phyloP scores from a whole-genome alignment of 768 basidiomycete genomes.

The Artomyces pyxidatus region DNA sequence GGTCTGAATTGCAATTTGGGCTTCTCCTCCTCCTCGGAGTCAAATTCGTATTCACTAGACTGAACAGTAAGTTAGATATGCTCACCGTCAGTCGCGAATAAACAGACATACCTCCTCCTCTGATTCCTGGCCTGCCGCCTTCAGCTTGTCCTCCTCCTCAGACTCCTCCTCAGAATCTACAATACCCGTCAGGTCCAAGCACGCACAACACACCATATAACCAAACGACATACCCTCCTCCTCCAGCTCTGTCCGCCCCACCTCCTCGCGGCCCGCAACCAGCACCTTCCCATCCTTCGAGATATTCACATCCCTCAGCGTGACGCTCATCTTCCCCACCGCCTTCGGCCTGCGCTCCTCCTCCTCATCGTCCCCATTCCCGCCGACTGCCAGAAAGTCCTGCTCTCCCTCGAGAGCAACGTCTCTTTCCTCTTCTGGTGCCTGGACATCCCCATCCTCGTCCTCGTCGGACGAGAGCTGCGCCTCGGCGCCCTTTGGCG shows the following conservation, averaged over 20 bases:
- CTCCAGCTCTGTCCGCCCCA: slow-evolving; percentile 57
- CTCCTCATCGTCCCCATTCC: slow-evolving; percentile 38
- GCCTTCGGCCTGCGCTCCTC: slow-evolving; percentile 17
- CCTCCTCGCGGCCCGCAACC: slow-evolving; percentile 72
- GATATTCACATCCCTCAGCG: slow-evolving; percentile 74
- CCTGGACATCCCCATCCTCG: slow-evolving; percentile 30
- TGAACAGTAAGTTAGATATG: slow-evolving; percentile 23
- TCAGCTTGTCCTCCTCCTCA: slow-evolving; percentile 40
- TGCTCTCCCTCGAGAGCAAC: slow-evolving; percentile 57
- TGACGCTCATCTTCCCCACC: slow-evolving; percentile 52
- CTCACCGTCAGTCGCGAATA: slow-evolving; percentile 2
- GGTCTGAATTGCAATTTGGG: slow-evolving; percentile 79
- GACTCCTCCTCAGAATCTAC: slow-evolving; percentile 32
- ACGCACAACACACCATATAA: slow-evolving; percentile 11
- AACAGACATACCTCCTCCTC: slow-evolving; percentile 38
- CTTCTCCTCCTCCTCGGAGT: slow-evolving; percentile 65
- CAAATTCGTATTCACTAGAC: slow-evolving; percentile 86
- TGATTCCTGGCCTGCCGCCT: slow-evolving; percentile 26
- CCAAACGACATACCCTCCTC: slow-evolving; percentile 34
- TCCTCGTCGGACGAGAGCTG: slow-evolving; percentile 56
- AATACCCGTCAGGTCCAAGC: slow-evolving; percentile 14
- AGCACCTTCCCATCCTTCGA: slow-evolving; percentile 75
- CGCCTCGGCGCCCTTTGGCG: slow-evolving; percentile 63
- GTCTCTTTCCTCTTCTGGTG: slow-evolving; percentile 36
- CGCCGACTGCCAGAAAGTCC: slow-evolving; percentile 36